Evolutionary conservation across 73 alveolate genomes (phyloP), one percentile per base, ranked within the genome.

Genomic region (Durusdinium trenchii): DNA sequence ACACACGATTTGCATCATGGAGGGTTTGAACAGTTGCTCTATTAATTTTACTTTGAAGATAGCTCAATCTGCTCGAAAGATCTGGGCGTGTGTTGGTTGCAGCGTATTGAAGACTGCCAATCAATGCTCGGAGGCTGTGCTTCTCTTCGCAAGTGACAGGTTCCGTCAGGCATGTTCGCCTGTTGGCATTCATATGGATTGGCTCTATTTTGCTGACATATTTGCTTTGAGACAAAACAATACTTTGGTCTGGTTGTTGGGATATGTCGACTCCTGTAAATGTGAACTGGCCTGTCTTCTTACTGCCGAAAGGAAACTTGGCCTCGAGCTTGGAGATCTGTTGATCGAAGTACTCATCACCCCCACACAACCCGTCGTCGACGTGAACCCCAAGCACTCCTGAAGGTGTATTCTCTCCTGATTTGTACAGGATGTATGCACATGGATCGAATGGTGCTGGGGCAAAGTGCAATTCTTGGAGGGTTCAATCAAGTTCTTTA

Each of bases 381-480:
- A 84, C 94, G 38, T 84, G 94, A n/a, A 84, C n/a, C 45, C 94
- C 94, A 18, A 84, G 16, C 1, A 52, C 52, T 35, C 94, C 94
- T 1, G 47, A n/a, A n/a, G n/a, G n/a, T n/a, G n/a, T n/a, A n/a
- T n/a, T n/a, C n/a, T n/a, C n/a, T n/a, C n/a, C n/a, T n/a, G n/a
- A n/a, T n/a, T n/a, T n/a, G n/a, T n/a, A n/a, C n/a, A n/a, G n/a
- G n/a, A n/a, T n/a, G n/a, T n/a, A n/a, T n/a, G n/a, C n/a, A n/a
- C n/a, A n/a, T n/a, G n/a, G n/a, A n/a, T n/a, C n/a, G n/a, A n/a
- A n/a, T n/a, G n/a, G n/a, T n/a, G n/a, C n/a, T n/a, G n/a, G n/a
- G n/a, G n/a, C n/a, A n/a, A n/a, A n/a, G n/a, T n/a, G n/a, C n/a
- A n/a, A n/a, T n/a, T n/a, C n/a, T n/a, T n/a, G n/a, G n/a, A n/a